Percentiles rank a stretch among this genome's conserved stretches.
Conservation (phyloP, 257 asterid species). For the Buddleja alternifolia region DNA sequence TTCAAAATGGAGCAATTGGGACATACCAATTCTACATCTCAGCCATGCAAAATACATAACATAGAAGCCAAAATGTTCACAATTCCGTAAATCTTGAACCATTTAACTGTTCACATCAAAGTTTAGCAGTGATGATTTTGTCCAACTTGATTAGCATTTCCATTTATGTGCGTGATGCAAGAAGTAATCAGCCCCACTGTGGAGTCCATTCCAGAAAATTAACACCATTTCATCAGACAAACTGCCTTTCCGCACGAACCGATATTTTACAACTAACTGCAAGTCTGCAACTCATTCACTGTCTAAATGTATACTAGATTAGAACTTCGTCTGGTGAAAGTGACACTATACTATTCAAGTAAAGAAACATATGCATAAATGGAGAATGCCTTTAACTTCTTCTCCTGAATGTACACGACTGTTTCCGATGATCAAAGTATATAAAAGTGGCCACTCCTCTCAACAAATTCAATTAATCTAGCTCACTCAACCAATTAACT, state of each 20-base stretch:
- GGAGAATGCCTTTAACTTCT: conserved; percentile 13
- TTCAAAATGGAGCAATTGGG: conserved; percentile 7
- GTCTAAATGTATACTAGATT: not conserved
- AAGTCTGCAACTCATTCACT: not conserved
- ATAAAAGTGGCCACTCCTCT: conserved; percentile 9
- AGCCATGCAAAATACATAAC: not conserved
- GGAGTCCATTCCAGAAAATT: not conserved
- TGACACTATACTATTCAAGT: not conserved
- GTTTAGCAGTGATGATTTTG: conserved; percentile 7
- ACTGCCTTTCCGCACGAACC: not conserved
- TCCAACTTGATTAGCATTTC: conserved; percentile 6
- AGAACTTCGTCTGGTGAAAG: not conserved
- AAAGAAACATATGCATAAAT: not conserved
- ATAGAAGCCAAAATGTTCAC: not conserved
- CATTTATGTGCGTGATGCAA: not conserved
- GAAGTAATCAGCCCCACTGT: not conserved
- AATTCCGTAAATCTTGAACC: not conserved
- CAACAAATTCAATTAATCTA: not conserved
- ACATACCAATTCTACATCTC: not conserved
- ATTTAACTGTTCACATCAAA: conserved; percentile 6
- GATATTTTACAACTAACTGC: conserved; percentile 1
- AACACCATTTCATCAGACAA: conserved; percentile 10
- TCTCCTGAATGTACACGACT: conserved; percentile 10
- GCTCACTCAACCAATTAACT: too few relatives aligned
- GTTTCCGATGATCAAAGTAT: conserved; percentile 2